Base-by-base conservation (phyloP, 2,329 filamentous ascomycete genomes). In the Aspergillus sp. region DNA sequence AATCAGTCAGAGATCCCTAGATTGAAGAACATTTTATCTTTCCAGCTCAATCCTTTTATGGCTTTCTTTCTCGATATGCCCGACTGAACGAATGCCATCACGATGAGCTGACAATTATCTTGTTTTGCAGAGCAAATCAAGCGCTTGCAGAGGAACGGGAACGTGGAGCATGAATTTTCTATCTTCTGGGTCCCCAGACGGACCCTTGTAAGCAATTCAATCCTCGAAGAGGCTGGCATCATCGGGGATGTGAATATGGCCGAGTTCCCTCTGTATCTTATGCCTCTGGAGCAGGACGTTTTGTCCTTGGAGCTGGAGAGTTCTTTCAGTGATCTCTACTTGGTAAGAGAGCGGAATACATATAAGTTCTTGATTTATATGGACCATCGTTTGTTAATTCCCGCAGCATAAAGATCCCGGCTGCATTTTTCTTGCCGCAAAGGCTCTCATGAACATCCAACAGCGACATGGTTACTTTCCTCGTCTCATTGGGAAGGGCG, bases 151-250 rank as follows among this genome's bases (percentile, higher is more conserved):
- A 85, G 85, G 61, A 88, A 93, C 67, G 90, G 86, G 63, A 85
- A 88, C 60, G 87, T 84, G 41, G 87, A 89, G 56, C 93, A 98
- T 78, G 91, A 98, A 59, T 95, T 97, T 64, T 91, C 90, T 52
- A 85, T 98, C 57, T 91, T 96, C 64, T 97, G 93, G 87, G 86
- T 94, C 38, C 91, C 94, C 4, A 82, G 93, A 48, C 85, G 93
- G 51, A 97, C 93, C 3, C 75, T 94, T 46, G 85, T 97, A 46
- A 93, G 88, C 56, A 89, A 97, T 65, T 84, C 89, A 63, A 79
- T 97, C 42, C 76, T 98, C 35, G 93, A 98, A 68, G 89, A 95
- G 62, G 85, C 88, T 35, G 93, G 91, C 28, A 88, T 98, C 9
- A 77, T 96, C 42, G 94, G 93, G 48, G 93, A 98, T 65, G 85